Percentiles rank a stretch among this genome's conserved stretches.
Evolutionary conservation across 169 alveolate genomes (phyloP).

Genomic region (Plasmodium blacklocki): DNA sequence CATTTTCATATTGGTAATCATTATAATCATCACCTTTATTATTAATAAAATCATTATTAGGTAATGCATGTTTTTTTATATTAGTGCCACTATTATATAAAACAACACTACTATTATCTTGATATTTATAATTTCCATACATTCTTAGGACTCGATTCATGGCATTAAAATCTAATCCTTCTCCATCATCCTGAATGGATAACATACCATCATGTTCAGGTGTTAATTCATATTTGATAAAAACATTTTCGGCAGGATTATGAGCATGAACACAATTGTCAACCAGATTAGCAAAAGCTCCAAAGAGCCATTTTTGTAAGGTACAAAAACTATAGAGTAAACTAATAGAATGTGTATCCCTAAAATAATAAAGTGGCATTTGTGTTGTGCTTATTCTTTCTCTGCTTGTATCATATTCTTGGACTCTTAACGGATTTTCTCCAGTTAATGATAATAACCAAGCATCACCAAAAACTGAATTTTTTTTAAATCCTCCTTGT

Average conservation of each 20-base stretch:
- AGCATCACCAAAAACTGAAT: conserved; percentile 84
- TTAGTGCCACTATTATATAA: conserved; percentile 4
- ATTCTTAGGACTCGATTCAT: conserved; percentile 86
- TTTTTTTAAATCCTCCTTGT: conserved; percentile 88
- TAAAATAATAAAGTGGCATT: conserved; percentile 85
- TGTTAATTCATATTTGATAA: conserved; percentile 81
- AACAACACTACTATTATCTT: conserved; percentile 21
- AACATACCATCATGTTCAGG: conserved; percentile 87
- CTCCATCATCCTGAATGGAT: conserved; percentile 89
- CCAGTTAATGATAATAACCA: conserved; percentile 89
- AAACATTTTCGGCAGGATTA: conserved; percentile 80
- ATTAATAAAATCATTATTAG: conserved; percentile 32
- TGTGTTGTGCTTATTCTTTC: conserved; percentile 78
- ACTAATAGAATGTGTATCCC: conserved; percentile 88
- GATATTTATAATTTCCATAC: conserved; percentile 82
- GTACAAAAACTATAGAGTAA: conserved; percentile 85
- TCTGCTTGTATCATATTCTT: conserved; percentile 51
- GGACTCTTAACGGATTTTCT: conserved; percentile 82
- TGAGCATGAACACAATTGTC: conserved; percentile 85
- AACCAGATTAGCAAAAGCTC: conserved; percentile 89
- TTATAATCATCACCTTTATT: conserved; percentile 17
- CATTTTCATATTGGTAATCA: neutral
- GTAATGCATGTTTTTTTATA: conserved; percentile 46
- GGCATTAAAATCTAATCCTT: conserved; percentile 85
- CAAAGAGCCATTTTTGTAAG: conserved; percentile 89